A percentile compares a stretch with the other conserved stretches of the same genome.
These are phyloP conservation scores for Nicotiana attenuata DNA, from an alignment of 257 asterid genomes.

Conservation along the genomic window DNA sequence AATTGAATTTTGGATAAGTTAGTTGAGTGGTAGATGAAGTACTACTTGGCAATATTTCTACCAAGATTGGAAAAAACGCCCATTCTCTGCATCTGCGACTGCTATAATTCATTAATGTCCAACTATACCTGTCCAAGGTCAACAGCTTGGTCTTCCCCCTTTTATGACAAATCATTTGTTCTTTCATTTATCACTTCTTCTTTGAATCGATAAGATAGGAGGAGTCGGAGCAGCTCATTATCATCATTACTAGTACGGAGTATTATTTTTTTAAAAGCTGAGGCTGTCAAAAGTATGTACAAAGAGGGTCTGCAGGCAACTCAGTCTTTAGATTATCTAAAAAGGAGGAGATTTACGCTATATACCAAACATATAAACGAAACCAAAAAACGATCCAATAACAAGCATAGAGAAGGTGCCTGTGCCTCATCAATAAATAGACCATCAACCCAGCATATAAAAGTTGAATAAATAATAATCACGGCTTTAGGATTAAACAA, in stretches of 20 bases:
- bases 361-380: not conserved
- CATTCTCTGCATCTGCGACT: not conserved
- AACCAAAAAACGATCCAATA: not conserved
- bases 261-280: not conserved
- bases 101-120: not conserved
- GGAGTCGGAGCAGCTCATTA: not conserved
- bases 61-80: not conserved
- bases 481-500: too few species aligned
- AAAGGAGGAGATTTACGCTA: too few species aligned
- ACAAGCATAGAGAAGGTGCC: not conserved
- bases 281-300: not conserved
- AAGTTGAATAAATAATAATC: too few species aligned
- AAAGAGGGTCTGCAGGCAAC: too few species aligned
- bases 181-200: too few species aligned
- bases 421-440: too few species aligned
- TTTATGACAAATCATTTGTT: too few species aligned
- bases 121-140: not conserved
- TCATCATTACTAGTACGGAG: not conserved
- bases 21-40: not conserved
- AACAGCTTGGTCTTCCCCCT: not conserved
- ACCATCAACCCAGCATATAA: not conserved
- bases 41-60: slow-evolving; percentile 1
- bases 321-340: too few species aligned
- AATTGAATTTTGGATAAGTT: not conserved
- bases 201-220: not conserved